Conservation (phyloP, 1,284 basidiomycete species). For the Tausonia pullulans region DNA sequence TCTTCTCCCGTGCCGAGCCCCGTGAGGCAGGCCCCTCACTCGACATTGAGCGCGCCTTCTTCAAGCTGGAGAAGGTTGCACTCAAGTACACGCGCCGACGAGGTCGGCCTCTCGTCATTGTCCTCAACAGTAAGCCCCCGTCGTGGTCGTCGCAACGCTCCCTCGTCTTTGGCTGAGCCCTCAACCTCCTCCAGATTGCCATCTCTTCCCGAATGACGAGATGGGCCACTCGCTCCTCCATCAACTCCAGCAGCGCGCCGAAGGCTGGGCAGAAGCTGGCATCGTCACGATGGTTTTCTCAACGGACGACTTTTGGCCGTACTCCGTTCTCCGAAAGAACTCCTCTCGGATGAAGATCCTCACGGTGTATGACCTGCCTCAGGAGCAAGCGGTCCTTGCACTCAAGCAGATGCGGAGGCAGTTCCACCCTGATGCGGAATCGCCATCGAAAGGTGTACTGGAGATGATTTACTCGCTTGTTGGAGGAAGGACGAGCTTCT, state of each 20-base stretch:
- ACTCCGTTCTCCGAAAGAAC: slow-evolving; percentile 41
- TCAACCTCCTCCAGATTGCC: slow-evolving; percentile 38
- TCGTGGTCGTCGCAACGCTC: no score
- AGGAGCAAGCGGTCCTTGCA: slow-evolving; percentile 51
- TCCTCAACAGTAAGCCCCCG: slow-evolving; percentile 45
- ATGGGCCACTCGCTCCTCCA: slow-evolving; percentile 62
- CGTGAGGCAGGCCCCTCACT: slow-evolving; percentile 69
- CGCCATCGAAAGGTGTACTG: slow-evolving; percentile 36
- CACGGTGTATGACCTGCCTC: slow-evolving; percentile 58
- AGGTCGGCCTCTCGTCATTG: slow-evolving; percentile 58
- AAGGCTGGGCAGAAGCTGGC: slow-evolving; percentile 71
- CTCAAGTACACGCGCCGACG: slow-evolving; percentile 47
- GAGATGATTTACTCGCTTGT: slow-evolving; percentile 48
- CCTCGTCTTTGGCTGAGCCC: neutral
- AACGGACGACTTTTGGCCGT: slow-evolving; percentile 61
- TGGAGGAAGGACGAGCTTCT: slow-evolving; percentile 65
- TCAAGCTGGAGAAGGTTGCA: slow-evolving; percentile 78
- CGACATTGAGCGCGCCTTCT: slow-evolving; percentile 71
- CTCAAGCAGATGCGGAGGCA: slow-evolving; percentile 44
- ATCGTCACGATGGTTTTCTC: slow-evolving; percentile 68
- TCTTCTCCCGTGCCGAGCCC: slow-evolving; percentile 72
- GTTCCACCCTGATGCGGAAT: slow-evolving; percentile 11
- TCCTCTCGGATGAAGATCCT: slow-evolving; percentile 66
- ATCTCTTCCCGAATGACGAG: slow-evolving; percentile 68
- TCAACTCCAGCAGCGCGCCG: slow-evolving; percentile 72